Evolutionary conservation across 2,329 filamentous ascomycete genomes (phyloP).

Genomic region (Chaetomiaceae sp.): DNA sequence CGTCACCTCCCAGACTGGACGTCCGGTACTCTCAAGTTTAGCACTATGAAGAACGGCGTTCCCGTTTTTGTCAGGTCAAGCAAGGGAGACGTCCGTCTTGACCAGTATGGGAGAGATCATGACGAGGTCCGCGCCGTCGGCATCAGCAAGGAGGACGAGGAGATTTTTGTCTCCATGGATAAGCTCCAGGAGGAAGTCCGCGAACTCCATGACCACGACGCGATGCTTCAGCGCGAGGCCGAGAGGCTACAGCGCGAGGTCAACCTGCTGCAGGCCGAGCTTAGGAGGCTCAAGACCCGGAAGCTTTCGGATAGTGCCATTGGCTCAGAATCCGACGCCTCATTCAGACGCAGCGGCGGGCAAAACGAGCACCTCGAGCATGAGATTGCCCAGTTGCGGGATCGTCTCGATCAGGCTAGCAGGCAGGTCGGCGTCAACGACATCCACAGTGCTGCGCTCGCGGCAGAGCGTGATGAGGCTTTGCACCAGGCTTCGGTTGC

Average conservation of each 20-base stretch:
- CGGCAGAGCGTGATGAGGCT: conserved; percentile 61
- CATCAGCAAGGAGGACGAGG: conserved; percentile 51
- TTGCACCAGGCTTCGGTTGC: conserved; percentile 59
- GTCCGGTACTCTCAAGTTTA: conserved; percentile 50
- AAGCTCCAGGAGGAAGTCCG: conserved; percentile 57
- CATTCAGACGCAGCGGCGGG: conserved; percentile 40
- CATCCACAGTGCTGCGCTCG: conserved; percentile 58
- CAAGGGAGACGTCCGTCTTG: conserved; percentile 43
- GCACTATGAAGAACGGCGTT: conserved; percentile 49
- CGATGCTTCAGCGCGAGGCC: conserved; percentile 51
- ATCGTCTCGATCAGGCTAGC: conserved; percentile 58
- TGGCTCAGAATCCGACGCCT: conserved; percentile 41
- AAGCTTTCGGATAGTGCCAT: conserved; percentile 40
- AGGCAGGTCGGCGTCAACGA: conserved; percentile 59
- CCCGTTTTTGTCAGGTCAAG: conserved; percentile 54
- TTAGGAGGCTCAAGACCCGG: conserved; percentile 40
- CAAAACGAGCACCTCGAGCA: conserved; percentile 34
- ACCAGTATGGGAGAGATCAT: conserved; percentile 38
- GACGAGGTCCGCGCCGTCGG: conserved; percentile 48
- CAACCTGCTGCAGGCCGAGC: conserved; percentile 45
- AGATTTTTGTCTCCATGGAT: conserved; percentile 58
- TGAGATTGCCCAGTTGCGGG: conserved; percentile 56
- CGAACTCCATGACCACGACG: conserved; percentile 53
- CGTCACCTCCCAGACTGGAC: conserved; percentile 55
- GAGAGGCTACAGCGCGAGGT: conserved; percentile 50